phyloP scores from a whole-genome alignment of 805 yeast genomes.

The Wickerhamiella azymoides region DNA sequence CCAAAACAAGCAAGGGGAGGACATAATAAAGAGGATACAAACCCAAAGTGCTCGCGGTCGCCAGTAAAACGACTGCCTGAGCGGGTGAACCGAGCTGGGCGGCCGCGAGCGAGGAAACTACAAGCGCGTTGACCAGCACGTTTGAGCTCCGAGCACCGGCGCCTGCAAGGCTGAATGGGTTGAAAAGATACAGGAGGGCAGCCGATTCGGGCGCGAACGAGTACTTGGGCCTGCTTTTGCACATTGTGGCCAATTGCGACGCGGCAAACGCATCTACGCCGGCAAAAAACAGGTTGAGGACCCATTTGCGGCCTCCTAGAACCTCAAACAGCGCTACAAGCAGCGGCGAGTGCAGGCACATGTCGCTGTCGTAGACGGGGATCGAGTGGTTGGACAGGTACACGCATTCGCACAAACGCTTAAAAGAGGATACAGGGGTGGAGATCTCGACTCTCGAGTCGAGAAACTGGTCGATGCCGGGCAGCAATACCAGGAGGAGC shows the following conservation, averaged over 20 bases:
- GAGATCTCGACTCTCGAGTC: constrained; percentile 48
- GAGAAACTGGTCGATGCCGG: constrained; percentile 23
- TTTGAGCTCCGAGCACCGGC: constrained; percentile 56
- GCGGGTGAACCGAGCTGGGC: constrained; percentile 30
- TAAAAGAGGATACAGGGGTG: constrained; percentile 61
- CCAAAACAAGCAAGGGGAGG: constrained; percentile 7
- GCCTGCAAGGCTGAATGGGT: constrained; percentile 64
- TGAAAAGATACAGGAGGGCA: constrained; percentile 56
- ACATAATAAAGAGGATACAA: constrained; percentile 47
- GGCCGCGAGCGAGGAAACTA: constrained; percentile 35
- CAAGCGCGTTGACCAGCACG: constrained; percentile 43
- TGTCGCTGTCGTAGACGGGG: constrained; percentile 69
- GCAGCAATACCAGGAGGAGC: constrained; percentile 15
- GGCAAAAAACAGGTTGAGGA: constrained; percentile 39
- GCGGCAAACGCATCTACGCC: constrained; percentile 47
- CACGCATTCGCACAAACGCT: constrained; percentile 49
- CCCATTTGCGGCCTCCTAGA: constrained; percentile 8
- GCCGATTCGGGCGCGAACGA: constrained; percentile 32
- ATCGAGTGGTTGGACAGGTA: constrained; percentile 46
- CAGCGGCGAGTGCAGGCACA: constrained; percentile 75
- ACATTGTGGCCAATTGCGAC: constrained; percentile 36
- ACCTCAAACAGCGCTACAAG: constrained; percentile 38
- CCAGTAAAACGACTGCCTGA: constrained; percentile 38
- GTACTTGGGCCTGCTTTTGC: constrained; percentile 19
- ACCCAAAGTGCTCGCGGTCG: constrained; percentile 51